Conservation (phyloP, 2,329 filamentous ascomycete genomes). For the Orbilia javanica region DNA sequence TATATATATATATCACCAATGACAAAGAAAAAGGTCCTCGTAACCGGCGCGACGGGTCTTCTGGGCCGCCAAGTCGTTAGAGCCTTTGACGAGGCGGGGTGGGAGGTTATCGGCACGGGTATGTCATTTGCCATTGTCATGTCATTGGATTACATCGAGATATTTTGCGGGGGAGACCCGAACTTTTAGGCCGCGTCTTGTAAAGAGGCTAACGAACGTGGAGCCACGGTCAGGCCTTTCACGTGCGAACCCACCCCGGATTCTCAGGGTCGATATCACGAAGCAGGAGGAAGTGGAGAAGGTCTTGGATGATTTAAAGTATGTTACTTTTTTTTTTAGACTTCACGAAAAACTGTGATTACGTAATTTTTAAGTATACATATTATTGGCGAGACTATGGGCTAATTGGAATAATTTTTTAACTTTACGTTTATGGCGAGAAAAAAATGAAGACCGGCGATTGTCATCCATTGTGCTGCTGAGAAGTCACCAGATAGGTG, state of each 20-base stretch:
- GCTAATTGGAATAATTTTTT: neutral
- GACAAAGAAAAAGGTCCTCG: slow-evolving; percentile 70
- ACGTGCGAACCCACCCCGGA: slow-evolving; percentile 77
- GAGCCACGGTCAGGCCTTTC: slow-evolving; percentile 69
- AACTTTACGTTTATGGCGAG: neutral
- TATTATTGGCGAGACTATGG: neutral
- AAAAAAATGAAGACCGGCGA: slow-evolving; percentile 72
- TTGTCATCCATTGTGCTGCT: slow-evolving; percentile 86
- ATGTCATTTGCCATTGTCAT: slow-evolving; percentile 14
- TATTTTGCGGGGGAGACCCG: slow-evolving; percentile 4
- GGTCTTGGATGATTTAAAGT: slow-evolving; percentile 72
- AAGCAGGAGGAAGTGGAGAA: slow-evolving; percentile 68
- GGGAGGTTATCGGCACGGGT: slow-evolving; percentile 78
- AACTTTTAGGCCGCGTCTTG: slow-evolving; percentile 59
- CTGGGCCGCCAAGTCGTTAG: slow-evolving; percentile 81
- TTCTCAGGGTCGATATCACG: slow-evolving; percentile 73
- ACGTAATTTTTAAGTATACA: neutral
- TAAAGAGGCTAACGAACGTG: neutral
- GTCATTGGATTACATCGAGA: neutral
- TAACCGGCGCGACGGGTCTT: slow-evolving; percentile 87
- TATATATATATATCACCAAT: no score
- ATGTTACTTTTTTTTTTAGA: slow-evolving; percentile 60
- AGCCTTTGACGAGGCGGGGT: slow-evolving; percentile 76
- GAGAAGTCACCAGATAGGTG: slow-evolving; percentile 90
- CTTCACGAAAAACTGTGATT: slow-evolving; percentile 10